These are phyloP conservation scores for Chrysosporium queenslandicum DNA, from an alignment of 2,329 filamentous ascomycete genomes.

Conservation along the genomic window DNA sequence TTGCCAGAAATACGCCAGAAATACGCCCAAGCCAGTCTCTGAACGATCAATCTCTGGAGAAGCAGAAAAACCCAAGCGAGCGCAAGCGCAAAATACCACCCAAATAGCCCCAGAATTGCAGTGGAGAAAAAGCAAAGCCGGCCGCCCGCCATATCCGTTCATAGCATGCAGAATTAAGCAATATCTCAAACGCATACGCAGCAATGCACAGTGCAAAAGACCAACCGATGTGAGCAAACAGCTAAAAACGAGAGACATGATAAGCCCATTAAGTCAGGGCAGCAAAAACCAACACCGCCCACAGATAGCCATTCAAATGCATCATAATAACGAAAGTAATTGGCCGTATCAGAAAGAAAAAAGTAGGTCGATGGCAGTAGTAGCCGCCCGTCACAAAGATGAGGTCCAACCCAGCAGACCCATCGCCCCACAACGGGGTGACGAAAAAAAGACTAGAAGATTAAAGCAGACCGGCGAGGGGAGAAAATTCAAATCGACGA, in stretches of 20 bases:
- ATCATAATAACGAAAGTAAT: not conserved
- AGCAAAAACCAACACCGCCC: not conserved
- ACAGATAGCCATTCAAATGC: constrained; percentile 4
- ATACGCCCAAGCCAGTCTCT: no score
- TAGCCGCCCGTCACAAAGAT: not conserved
- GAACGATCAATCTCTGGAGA: not conserved
- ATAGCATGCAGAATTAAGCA: not conserved
- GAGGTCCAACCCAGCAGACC: not conserved
- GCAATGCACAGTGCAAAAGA: not conserved
- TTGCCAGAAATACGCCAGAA: no score
- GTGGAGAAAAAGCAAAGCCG: not conserved
- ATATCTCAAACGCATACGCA: not conserved
- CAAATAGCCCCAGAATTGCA: not conserved
- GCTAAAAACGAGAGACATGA: not conserved
- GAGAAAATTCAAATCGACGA: not conserved
- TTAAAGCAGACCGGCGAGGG: not conserved
- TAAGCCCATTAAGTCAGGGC: not conserved
- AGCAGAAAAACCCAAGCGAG: not conserved
- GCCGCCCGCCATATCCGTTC: not conserved
- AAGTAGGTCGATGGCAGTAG: not conserved
- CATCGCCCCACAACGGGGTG: constrained; percentile 2
- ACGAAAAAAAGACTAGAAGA: not conserved
- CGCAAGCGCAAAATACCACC: not conserved
- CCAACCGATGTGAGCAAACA: not conserved
- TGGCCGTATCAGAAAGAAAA: not conserved